Evolutionary conservation across 805 yeast species (phyloP), one percentile per base, ranked within the genome.

Genomic region (Myxozyma udenii): DNA sequence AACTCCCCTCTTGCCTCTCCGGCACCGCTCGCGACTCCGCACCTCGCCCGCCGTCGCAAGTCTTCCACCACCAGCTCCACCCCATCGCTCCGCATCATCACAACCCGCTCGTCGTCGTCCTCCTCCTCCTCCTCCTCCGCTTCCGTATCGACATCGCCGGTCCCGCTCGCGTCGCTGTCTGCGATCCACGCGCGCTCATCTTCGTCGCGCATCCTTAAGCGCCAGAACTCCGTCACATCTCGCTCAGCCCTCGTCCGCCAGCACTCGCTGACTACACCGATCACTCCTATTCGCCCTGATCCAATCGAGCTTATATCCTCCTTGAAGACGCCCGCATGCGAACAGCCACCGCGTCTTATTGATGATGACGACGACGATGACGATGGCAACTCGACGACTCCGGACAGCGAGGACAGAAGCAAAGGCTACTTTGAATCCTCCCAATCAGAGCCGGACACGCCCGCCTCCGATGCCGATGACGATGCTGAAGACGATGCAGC

Each of bases 391-490:
- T n/a, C n/a, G n/a, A n/a, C n/a, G n/a, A n/a, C n/a, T n/a, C n/a
- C n/a, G n/a, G 14, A 28, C 14, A 28, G 14, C 33, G 33, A 14
- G 14, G 14, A 28, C 14, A 28, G 33, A 28, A 28, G 14, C 14
- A 28, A 9, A 28, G 33, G 33, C 12, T 28, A 28, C 33, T 28
- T 28, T 28, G 47, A 44, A n/a, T 24, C n/a, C 14, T 22, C 23
- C 2, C 3, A 16, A 6, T 41, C 49, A 6, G 56, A 43, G 30
- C 49, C 50, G 3, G 50, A 44, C 23, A 52, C 52, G 21, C 51
- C 51, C 6, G 38, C 22, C 21, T 32, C 44, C 3, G 32, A 9
- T 9, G 9, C 33, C 9, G 33, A 28, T 28, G 33, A 28, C 41
- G 21, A 38, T 38, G 33, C 9, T 9, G 33, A 28, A 28, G 33